Evolutionary conservation across 2,329 filamentous ascomycete genomes (phyloP), one percentile per base, ranked within the genome.

Genomic region (Lasiodiplodia gonubiensis): DNA sequence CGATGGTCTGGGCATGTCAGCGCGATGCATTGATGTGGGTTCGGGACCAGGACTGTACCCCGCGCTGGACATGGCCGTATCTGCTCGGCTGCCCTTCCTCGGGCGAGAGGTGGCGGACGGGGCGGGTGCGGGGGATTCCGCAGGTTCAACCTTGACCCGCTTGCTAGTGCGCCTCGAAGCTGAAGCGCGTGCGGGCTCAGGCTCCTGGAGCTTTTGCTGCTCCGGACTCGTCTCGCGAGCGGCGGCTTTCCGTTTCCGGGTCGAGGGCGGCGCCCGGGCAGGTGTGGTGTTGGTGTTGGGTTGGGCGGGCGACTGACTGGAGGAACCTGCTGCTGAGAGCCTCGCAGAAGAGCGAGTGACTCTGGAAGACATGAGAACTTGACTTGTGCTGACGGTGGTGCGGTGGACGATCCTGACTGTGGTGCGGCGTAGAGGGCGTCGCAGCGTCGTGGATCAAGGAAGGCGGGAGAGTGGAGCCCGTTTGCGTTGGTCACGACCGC

Each of bases 331-430:
- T 84, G 92, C 91, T 84, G 92, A 92, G 88, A 92, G 90, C 86
- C 93, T 93, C 84, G 94, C 91, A 81, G 94, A 91, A 77, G 94
- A 95, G 85, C 94, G 93, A 86, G 94, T 97, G 77, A 95, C 90
- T 92, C 94, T 97, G 88, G 89, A 85, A 88, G 92, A 92, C 93
- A 97, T 97, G 89, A 94, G 92, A 90, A 84, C 79, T 73, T 77
- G 73, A 66, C 30, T 69, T 69, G 69, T 53, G 71, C 66, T 72
- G 68, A 71, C 70, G 69, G 73, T 70, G 73, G 69, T 72, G 71
- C 72, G 74, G 71, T 68, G 69, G 69, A 74, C 70, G 70, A 71
- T 71, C 70, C 73, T 67, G 74, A 74, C 73, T 74, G 74, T 71
- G 70, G 74, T 73, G 71, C 70, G 69, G 69, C 55, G 60, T 70